phyloP scores from a whole-genome alignment of 495 filamentous ascomycete species.

The Aspergillus taichungensis region DNA sequence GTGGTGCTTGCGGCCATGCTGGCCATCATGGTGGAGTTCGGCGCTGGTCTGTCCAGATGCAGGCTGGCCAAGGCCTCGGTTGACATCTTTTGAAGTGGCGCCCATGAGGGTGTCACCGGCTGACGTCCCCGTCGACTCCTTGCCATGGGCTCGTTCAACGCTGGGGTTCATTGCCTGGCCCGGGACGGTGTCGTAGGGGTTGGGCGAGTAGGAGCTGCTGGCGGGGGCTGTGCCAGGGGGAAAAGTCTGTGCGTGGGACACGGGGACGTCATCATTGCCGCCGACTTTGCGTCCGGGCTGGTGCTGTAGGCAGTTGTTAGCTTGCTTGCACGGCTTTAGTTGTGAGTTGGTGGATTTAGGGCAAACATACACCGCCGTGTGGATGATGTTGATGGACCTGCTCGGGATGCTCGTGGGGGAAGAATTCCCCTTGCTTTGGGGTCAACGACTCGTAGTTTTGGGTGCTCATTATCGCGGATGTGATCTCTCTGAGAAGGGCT shows the following conservation, averaged over 20 bases:
- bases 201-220: constrained; percentile 51
- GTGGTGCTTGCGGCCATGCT: constrained; percentile 44
- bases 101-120: constrained; percentile 51
- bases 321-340: not conserved
- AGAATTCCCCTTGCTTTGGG: constrained; percentile 50
- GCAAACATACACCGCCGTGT: constrained; percentile 1
- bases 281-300: constrained; percentile 50
- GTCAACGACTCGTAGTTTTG: constrained; percentile 45
- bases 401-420: constrained; percentile 13
- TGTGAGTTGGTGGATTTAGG: not conserved
- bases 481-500: not conserved
- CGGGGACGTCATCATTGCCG: constrained; percentile 50
- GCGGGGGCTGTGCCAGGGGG: constrained; percentile 58
- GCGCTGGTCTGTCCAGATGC: constrained; percentile 49
- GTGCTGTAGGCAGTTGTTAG: constrained; percentile 43
- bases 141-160: constrained; percentile 29
- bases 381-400: constrained; percentile 1
- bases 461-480: constrained; percentile 41
- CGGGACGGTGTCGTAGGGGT: constrained; percentile 36
- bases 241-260: constrained; percentile 53
- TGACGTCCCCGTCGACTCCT: constrained; percentile 30
- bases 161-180: constrained; percentile 40
- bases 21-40: constrained; percentile 49
- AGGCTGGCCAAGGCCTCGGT: constrained; percentile 53
- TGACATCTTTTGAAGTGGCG: constrained; percentile 52